These are phyloP conservation scores for Mycena vulgaris DNA, from an alignment of 768 basidiomycete genomes.

Conservation along the genomic window DNA sequence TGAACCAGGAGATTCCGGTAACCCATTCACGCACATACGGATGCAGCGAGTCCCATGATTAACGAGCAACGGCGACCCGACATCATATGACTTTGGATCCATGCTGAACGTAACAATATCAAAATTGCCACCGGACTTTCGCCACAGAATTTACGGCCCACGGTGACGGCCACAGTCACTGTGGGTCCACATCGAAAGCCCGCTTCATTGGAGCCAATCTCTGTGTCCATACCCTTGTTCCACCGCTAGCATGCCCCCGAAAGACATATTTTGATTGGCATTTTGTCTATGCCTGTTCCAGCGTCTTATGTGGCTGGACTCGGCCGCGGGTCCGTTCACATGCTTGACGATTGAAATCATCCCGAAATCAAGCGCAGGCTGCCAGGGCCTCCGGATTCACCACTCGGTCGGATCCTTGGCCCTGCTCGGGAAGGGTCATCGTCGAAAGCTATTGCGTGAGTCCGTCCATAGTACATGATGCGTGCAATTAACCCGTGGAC, in stretches of 20 bases:
- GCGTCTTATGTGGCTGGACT: background rate
- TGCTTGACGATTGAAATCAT: background rate
- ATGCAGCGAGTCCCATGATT: too few species aligned
- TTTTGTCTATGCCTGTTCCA: conserved; percentile 1
- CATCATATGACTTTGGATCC: too few species aligned
- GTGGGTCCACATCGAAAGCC: too few species aligned
- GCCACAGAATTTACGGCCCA: too few species aligned
- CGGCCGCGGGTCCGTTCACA: background rate
- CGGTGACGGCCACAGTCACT: too few species aligned
- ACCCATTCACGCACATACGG: too few species aligned
- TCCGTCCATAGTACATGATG: background rate
- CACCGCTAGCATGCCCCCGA: background rate
- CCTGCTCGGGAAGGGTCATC: background rate
- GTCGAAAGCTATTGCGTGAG: background rate
- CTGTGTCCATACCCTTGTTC: too few species aligned
- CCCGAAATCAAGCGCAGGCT: background rate
- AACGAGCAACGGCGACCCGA: too few species aligned
- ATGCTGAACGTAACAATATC: too few species aligned
- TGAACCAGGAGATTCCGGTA: too few species aligned
- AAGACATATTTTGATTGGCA: background rate
- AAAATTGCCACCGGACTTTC: too few species aligned
- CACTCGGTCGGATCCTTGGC: background rate
- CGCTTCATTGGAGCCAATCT: too few species aligned
- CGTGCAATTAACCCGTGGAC: background rate
- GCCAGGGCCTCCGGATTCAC: conserved; percentile 7